Base-by-base conservation (phyloP, 2,329 filamentous ascomycete species). In the Fusarium vanettenii region DNA sequence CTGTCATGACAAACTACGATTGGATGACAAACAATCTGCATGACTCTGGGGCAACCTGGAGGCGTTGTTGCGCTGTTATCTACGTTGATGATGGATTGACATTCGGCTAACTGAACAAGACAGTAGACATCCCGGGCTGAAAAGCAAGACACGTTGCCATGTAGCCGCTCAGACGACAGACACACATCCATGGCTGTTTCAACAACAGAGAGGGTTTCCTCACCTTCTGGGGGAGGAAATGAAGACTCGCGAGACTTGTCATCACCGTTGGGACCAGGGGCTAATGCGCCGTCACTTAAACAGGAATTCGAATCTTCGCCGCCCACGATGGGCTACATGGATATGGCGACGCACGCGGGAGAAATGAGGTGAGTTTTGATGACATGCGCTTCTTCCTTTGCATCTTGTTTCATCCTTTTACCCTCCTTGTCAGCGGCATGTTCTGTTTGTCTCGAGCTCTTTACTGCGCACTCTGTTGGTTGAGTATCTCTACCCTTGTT, bases 261-360 rank as follows among this genome's bases (percentile, higher is more conserved):
- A 62, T 50, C 61, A 37, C 25, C 31, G 50, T 71, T 57, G n/a
- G 39, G 48, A 45, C 60, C 67, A 69, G 70, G 57, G 41, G 71
- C 78, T 79, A 69, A 79, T 68, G 69, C 64, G 43, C 64, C 65
- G 60, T 72, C 72, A 66, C 72, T 81, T 74, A 77, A 85, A 81
- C 84, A 89, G 87, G 88, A 89, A 80, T 89, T 88, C 83, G 86
- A 88, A 82, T 84, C 87, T 81, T 87, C 88, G 81, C 85, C 87
- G 81, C 82, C 80, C 78, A 87, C 86, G 81, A 83, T 89, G 80
- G 87, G 89, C 77, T 90, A 89, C 79, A 85, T 89, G 79, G 87
- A 88, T 64, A 85, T 89, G 77, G 85, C 85, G 64, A 81, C 85
- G 61, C 84, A 86, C 76, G 80, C 84, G 35, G 82, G 80, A 86